Conservation (phyloP, 257 asterid genomes). For the Solanum neorickii region DNA sequence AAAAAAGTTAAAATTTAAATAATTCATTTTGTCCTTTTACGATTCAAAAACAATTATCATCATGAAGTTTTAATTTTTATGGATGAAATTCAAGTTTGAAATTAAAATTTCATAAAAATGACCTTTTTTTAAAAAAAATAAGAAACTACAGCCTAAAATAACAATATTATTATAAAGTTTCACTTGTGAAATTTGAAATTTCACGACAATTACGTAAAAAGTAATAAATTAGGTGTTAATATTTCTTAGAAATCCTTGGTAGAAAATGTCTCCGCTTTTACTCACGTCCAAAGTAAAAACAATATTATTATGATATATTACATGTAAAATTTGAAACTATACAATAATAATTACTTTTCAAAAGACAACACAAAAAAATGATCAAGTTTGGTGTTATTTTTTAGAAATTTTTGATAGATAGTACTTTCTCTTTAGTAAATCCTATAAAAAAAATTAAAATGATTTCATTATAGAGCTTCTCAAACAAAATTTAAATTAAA, state of each 20-base stretch:
- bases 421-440: too few relatives aligned
- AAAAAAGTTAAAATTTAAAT: neutral
- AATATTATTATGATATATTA: accelerated
- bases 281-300: neutral
- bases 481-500: neutral
- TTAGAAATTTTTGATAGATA: neutral
- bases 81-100: neutral
- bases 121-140: too few relatives aligned
- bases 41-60: neutral
- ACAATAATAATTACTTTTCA: neutral
- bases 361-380: neutral
- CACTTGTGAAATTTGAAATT: neutral
- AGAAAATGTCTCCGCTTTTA: too few relatives aligned
- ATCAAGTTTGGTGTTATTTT: neutral
- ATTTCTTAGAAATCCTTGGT: neutral
- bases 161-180: neutral
- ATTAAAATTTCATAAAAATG: neutral
- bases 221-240: neutral
- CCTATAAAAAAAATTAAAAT: neutral
- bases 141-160: too few relatives aligned
- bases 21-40: neutral
- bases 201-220: neutral
- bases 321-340: neutral
- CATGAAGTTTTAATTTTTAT: neutral
- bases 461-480: neutral